Percentiles rank a stretch among this genome's conserved stretches.
Conservation (phyloP, 106 monocot species). For the Triglochin maritima region DNA sequence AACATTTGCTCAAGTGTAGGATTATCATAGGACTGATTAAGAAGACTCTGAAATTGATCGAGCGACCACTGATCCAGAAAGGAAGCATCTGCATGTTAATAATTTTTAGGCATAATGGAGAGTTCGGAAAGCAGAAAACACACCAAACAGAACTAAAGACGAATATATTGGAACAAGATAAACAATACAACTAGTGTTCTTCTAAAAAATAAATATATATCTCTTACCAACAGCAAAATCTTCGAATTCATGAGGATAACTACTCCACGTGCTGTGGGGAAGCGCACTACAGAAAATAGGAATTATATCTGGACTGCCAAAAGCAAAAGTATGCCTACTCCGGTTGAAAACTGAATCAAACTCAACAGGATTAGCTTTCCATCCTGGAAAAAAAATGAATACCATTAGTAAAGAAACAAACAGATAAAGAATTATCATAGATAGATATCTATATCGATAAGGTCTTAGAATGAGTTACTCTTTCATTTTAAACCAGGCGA, state of each 20-base stretch:
- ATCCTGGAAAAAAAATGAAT: constrained; percentile 38
- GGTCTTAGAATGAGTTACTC: too few relatives aligned
- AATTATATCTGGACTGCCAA: constrained; percentile 91
- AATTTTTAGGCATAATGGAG: not conserved
- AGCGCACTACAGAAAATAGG: constrained; percentile 77
- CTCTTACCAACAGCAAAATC: constrained; percentile 75
- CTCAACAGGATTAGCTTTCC: constrained; percentile 96
- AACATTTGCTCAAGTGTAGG: constrained; percentile 42
- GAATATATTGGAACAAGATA: not conserved
- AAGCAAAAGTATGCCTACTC: constrained; percentile 73
- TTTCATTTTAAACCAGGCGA: too few relatives aligned
- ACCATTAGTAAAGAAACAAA: not conserved
- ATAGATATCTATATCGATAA: too few relatives aligned
- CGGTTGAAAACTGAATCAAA: constrained; percentile 94
- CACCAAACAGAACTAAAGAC: not conserved
- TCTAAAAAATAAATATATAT: not conserved
- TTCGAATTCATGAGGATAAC: constrained; percentile 86
- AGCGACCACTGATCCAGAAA: constrained; percentile 92
- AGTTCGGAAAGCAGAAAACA: not conserved
- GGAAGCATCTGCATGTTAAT: constrained; percentile 72
- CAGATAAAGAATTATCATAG: not conserved
- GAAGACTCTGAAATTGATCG: constrained; percentile 74
- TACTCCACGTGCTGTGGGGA: constrained; percentile 63
- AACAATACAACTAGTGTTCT: too few relatives aligned
- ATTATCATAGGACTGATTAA: constrained; percentile 61